Percentiles rank a stretch among this genome's conserved stretches.
These are phyloP conservation scores for Torulaspora maleeae DNA, from an alignment of 805 yeast genomes.

Conservation along the genomic window DNA sequence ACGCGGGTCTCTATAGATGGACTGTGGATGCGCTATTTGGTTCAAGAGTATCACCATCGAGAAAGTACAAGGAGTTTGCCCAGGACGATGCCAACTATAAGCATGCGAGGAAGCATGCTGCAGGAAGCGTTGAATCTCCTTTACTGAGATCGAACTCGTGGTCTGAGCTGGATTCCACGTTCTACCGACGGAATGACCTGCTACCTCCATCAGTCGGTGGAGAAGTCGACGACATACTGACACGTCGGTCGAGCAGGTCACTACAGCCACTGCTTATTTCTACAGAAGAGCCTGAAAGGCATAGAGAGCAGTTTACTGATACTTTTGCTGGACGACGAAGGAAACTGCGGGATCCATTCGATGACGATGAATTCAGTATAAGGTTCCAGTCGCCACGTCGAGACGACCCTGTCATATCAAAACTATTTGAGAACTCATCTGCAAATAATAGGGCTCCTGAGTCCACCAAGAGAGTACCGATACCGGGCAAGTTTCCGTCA, in stretches of 20 bases:
- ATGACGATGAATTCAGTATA: constrained; percentile 11
- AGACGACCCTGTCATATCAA: constrained; percentile 26
- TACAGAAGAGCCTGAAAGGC: constrained; percentile 10
- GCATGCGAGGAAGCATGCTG: constrained; percentile 1
- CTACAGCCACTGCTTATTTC: constrained; percentile 16
- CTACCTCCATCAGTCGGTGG: constrained; percentile 16
- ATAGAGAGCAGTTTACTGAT: constrained; percentile 20
- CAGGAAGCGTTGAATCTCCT: constrained; percentile 2
- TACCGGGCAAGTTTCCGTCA: constrained; percentile 35
- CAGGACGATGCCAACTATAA: constrained; percentile 30
- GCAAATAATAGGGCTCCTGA: not conserved
- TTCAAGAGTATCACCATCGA: constrained; percentile 27
- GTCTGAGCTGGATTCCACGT: constrained; percentile 23
- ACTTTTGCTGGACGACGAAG: constrained; percentile 23
- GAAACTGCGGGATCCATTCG: constrained; percentile 1
- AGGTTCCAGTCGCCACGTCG: constrained; percentile 18
- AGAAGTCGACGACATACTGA: constrained; percentile 7
- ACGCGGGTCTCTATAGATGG: constrained; percentile 28
- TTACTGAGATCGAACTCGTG: constrained; percentile 26
- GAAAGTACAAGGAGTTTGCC: constrained; percentile 26
- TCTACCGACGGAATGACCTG: constrained; percentile 27
- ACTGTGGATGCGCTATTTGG: constrained; percentile 34
- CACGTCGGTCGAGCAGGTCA: not conserved
- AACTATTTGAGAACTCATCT: constrained; percentile 16
- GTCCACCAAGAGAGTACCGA: not conserved